Conservation (phyloP, 2,329 filamentous ascomycete species). For the Aspergillus jensenii region DNA sequence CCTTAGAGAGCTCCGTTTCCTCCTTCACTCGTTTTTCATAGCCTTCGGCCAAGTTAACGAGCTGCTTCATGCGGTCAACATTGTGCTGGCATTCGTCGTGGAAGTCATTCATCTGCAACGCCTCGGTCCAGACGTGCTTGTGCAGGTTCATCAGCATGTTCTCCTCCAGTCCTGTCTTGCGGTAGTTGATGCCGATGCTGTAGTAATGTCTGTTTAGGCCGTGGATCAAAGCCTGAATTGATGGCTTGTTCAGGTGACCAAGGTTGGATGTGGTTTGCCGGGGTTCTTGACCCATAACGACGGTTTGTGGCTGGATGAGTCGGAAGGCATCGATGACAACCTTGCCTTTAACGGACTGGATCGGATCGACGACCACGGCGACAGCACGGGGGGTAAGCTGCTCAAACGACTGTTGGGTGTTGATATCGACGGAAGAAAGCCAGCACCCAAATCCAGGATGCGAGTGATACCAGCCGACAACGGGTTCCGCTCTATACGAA, state of each 20-base stretch:
- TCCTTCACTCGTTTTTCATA: constrained; percentile 99
- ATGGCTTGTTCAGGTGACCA: constrained; percentile 97
- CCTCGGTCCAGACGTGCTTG: constrained; percentile 99
- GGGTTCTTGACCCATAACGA: constrained; percentile 97
- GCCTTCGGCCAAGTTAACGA: constrained; percentile 87
- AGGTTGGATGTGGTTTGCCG: constrained; percentile 97
- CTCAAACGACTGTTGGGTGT: constrained; percentile 99
- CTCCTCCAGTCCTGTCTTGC: constrained; percentile 95
- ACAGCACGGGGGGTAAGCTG: constrained; percentile 95
- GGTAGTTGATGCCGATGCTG: constrained; percentile 96
- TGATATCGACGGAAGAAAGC: constrained; percentile 98
- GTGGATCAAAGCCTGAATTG: constrained; percentile 98
- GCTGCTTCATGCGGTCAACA: constrained; percentile 80
- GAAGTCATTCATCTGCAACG: constrained; percentile 96
- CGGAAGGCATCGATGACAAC: constrained; percentile 99
- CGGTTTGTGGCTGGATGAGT: constrained; percentile 93
- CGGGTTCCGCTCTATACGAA: constrained; percentile 75
- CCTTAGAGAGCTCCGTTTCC: constrained; percentile 94
- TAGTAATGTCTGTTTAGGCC: constrained; percentile 99
- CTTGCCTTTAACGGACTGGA: constrained; percentile 99
- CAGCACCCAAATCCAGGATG: constrained; percentile 99
- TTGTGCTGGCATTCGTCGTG: constrained; percentile 78
- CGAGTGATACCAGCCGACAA: constrained; percentile 99
- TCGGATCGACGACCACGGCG: constrained; percentile 95
- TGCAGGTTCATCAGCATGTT: constrained; percentile 99